phyloP scores from a whole-genome alignment of 345 rosid genomes.

The Clausena lansium region DNA sequence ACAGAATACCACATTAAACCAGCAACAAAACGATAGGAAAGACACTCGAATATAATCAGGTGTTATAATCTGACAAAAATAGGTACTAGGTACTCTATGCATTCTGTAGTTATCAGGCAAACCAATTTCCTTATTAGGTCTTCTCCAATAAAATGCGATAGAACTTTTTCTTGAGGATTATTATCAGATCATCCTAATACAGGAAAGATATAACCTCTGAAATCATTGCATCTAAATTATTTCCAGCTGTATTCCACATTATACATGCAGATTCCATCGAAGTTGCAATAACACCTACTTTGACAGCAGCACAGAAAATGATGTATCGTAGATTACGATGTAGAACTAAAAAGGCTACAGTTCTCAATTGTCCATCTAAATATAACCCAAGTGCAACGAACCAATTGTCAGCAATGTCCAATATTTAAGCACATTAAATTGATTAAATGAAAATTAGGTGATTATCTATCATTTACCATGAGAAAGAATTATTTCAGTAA shows the following conservation, averaged over 20 bases:
- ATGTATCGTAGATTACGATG: not conserved
- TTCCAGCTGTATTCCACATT: not conserved
- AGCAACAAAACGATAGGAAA: not conserved
- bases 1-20: not conserved
- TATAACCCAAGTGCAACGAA: not conserved
- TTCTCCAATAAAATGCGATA: not conserved
- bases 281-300: not conserved
- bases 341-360: not conserved
- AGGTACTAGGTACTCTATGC: not conserved
- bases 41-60: not conserved
- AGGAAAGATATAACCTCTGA: not conserved
- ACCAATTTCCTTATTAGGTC: not conserved
- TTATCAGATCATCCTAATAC: not conserved
- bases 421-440: not conserved
- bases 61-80: not conserved
- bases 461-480: too few relatives aligned
- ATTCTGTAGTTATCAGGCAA: not conserved
- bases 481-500: too few relatives aligned
- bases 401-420: too few relatives aligned
- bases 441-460: not conserved
- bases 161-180: not conserved
- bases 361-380: not conserved
- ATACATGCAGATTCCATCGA: not conserved
- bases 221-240: not conserved
- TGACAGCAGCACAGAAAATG: not conserved